A percentile compares a stretch with the other conserved stretches of the same genome.
Evolutionary conservation across 2,329 filamentous ascomycete species (phyloP).

Genomic region (Apiospora kogelbergensis): DNA sequence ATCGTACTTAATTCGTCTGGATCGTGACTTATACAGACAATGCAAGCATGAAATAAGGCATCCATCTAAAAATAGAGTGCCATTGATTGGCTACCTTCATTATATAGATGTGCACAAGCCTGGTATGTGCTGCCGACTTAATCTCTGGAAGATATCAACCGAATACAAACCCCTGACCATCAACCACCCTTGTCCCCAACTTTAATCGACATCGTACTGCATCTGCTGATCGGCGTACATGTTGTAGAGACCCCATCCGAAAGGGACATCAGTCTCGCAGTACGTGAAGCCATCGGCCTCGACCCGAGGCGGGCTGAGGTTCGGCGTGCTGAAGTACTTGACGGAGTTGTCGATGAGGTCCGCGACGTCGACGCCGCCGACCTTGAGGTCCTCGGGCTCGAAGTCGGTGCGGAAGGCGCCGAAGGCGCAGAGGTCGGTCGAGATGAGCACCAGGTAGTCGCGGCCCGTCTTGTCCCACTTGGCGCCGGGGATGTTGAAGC

Average conservation of each 20-base stretch:
- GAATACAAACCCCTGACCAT: neutral
- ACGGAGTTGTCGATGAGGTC: neutral
- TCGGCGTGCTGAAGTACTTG: neutral
- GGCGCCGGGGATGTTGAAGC: neutral
- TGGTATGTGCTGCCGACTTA: no score
- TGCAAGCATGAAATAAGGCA: neutral
- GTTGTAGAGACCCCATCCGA: neutral
- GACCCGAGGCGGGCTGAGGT: neutral
- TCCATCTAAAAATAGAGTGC: neutral
- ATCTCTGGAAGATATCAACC: neutral
- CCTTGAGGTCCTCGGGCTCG: neutral
- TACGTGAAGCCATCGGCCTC: neutral
- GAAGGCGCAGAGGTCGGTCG: neutral
- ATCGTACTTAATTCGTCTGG: no score
- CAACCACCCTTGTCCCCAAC: neutral
- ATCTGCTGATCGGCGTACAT: neutral
- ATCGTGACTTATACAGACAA: fast-evolving
- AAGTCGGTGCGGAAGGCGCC: neutral
- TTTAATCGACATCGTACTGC: neutral
- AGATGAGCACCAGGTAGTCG: neutral
- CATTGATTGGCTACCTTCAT: neutral
- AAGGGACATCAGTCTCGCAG: neutral
- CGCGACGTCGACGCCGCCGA: neutral
- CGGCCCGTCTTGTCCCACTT: neutral
- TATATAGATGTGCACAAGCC: no score